These are phyloP conservation scores for Stachybotrys chartarum DNA, from an alignment of 2,329 filamentous ascomycete genomes.

Conservation along the genomic window DNA sequence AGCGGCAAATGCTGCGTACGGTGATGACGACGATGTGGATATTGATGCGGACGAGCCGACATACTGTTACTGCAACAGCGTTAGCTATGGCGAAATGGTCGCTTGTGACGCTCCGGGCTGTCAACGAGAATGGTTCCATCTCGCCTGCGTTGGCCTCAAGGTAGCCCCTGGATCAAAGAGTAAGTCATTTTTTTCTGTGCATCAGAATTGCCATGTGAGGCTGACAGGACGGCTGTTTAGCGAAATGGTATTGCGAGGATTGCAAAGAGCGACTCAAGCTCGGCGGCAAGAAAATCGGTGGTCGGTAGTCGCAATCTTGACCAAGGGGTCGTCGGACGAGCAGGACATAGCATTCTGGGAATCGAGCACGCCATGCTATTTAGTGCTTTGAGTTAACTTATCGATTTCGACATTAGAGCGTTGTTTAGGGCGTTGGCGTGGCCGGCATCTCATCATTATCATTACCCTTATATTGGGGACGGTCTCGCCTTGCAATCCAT, in stretches of 20 bases:
- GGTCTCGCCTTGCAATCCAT: no score
- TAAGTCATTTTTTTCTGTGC: slow-evolving; percentile 35
- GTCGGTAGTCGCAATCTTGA: slow-evolving; percentile 26
- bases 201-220: background rate
- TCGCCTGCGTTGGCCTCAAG: slow-evolving; percentile 73
- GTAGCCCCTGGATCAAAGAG: slow-evolving; percentile 71
- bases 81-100: slow-evolving; percentile 81
- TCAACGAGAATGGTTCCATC: slow-evolving; percentile 74
- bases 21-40: slow-evolving; percentile 41
- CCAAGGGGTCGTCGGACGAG: no score
- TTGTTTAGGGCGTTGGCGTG: no score
- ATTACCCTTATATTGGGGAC: no score
- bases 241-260: slow-evolving; percentile 78
- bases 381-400: no score
- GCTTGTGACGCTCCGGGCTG: slow-evolving; percentile 70
- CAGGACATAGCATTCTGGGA: no score
- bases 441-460: no score
- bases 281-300: slow-evolving; percentile 43
- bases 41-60: slow-evolving; percentile 65
- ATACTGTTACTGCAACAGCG: slow-evolving; percentile 74
- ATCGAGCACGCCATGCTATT: no score
- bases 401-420: no score
- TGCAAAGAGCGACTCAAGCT: slow-evolving; percentile 61
- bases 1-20: slow-evolving; percentile 30
- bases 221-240: slow-evolving; percentile 28